A percentile compares a stretch with the other conserved stretches of the same genome.
phyloP scores from a whole-genome alignment of 176 grass and related monocot species.

The Typha latifolia region DNA sequence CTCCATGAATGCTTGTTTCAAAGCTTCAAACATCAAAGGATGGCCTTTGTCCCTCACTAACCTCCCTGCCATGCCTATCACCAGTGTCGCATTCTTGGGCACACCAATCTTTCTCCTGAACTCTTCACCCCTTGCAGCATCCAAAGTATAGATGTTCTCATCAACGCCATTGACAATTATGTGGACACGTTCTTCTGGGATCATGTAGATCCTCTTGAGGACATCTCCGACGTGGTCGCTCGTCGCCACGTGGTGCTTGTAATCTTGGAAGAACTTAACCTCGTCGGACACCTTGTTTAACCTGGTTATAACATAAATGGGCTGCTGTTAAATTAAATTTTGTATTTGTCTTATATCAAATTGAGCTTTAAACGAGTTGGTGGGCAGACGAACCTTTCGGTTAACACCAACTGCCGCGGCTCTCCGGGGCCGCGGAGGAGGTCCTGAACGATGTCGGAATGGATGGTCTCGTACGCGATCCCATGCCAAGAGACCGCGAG shows the following conservation, averaged over 20 bases:
- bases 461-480: constrained; percentile 47
- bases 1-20: constrained; percentile 29
- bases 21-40: constrained; percentile 40
- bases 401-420: background rate
- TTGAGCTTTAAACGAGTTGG: no score
- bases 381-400: background rate
- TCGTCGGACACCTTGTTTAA: constrained; percentile 33
- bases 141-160: constrained; percentile 16
- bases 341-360: no score
- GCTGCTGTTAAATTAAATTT: no score
- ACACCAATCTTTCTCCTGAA: constrained; percentile 28
- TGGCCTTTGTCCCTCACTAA: constrained; percentile 51
- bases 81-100: constrained; percentile 19
- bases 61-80: constrained; percentile 34
- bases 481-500: constrained; percentile 48
- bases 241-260: constrained; percentile 40
- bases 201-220: constrained; percentile 44
- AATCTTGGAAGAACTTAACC: constrained; percentile 40
- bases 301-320: no score
- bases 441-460: constrained; percentile 47
- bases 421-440: constrained; percentile 12
- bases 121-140: constrained; percentile 13
- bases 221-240: constrained; percentile 51
- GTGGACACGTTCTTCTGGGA: constrained; percentile 44
- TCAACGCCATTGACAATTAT: constrained; percentile 45